Base-by-base conservation (phyloP, 2,329 filamentous ascomycete genomes). In the Stachybotrys chartarum region DNA sequence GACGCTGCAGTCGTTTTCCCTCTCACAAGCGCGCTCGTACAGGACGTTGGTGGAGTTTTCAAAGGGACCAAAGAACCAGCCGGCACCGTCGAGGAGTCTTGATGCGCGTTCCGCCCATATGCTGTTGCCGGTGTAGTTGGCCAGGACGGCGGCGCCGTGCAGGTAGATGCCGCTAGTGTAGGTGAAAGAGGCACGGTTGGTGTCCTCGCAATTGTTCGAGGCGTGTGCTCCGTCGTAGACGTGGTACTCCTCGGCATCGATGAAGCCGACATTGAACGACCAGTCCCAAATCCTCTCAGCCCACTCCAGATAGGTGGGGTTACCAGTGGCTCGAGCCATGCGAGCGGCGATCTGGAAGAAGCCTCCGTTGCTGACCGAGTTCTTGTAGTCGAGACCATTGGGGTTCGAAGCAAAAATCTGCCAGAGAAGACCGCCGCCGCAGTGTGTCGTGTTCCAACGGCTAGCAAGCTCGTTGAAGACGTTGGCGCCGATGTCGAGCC, bases 321-420 rank as follows among this genome's bases (percentile, higher is more conserved):
- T 86, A 16, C 83, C 83, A 0, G 86, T 89, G 57, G 83, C 85
- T 50, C 86, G 82, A 30, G 86, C 87, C 14, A 93, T 78, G 17
- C 90, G 85, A 1, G 90, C 88, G 5, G 87, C 85, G 12, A 96
- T 78, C 64, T 92, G 87, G 70, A 95, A 92, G 67, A 94, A 84
- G n/a, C 85, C 86, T 47, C 88, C 90, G 68, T 94, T 94, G 58
- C 85, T 86, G 62, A 92, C 83, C 6, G 85, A 80, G 73, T 93
- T 93, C 72, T 92, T 94, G 80, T 95, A 94, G 64, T 84, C 79
- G 68, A 91, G 86, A 14, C 90, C 91, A 58, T 84, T 84, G 50
- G 75, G 74, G 67, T 95, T 93, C 63, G 81, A 82, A 1, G 80
- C 73, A 68, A 86, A 92, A 61, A 96, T 91, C 74, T 96, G 90